A percentile compares a stretch with the other conserved stretches of the same genome.
phyloP scores from a whole-genome alignment of 345 rosid species.

The Euphorbia peplus region DNA sequence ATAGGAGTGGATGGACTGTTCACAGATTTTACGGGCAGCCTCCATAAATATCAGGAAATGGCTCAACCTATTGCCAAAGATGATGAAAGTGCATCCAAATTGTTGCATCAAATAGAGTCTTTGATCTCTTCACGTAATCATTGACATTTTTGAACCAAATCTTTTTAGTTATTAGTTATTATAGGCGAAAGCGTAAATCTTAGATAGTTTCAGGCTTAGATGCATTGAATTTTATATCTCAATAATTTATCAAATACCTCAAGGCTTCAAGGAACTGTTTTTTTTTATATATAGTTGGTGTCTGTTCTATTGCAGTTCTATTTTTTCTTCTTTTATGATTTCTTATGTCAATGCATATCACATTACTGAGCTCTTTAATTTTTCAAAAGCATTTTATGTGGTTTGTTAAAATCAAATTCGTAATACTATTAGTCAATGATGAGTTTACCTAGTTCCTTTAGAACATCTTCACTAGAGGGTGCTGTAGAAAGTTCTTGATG shows the following conservation, averaged over 20 bases:
- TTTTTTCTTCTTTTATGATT: too few species aligned
- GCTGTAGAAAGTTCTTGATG: too few species aligned
- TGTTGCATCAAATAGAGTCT: conserved; percentile 42
- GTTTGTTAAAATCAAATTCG: too few species aligned
- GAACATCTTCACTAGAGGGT: too few species aligned
- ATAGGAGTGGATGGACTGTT: conserved; percentile 85
- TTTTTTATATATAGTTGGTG: not conserved
- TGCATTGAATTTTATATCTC: not conserved
- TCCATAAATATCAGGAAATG: conserved; percentile 63
- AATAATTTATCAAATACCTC: not conserved
- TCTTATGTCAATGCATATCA: too few species aligned
- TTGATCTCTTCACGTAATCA: conserved; percentile 42
- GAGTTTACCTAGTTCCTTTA: too few species aligned
- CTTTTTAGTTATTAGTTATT: too few species aligned
- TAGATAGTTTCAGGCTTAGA: conserved; percentile 1
- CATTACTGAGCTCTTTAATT: too few species aligned
- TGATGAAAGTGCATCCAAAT: conserved; percentile 26
- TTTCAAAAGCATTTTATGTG: too few species aligned
- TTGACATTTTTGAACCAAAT: conserved; percentile 31
- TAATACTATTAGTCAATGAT: too few species aligned
- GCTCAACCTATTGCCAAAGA: conserved; percentile 37
- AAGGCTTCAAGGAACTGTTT: not conserved
- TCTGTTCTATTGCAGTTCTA: not conserved
- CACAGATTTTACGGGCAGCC: conserved; percentile 90
- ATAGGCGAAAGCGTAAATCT: not conserved